Evolutionary conservation across 2,329 filamentous ascomycete genomes (phyloP), one percentile per base, ranked within the genome.

Genomic region (Sarocladium kiliense): DNA sequence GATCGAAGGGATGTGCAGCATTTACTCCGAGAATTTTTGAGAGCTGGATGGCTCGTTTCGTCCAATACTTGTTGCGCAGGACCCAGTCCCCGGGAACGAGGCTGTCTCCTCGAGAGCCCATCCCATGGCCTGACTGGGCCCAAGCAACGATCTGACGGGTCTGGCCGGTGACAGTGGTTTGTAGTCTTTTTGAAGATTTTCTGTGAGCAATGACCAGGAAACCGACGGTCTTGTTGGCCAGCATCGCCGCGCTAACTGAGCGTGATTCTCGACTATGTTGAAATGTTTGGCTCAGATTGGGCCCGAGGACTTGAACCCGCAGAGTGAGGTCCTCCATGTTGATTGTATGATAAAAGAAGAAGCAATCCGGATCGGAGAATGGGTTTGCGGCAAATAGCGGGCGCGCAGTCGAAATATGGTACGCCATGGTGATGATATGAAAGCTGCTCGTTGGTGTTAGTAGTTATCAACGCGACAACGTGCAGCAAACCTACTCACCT

Each of bases 101-200:
- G 1, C 32, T 37, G 21, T 73, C 70, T 2, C 69, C 69, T 0
- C 18, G 47, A 0, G 30, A 30, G 2, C 68, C 64, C 2, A 57
- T 32, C 0, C 68, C 69, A 53, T 73, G 68, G 1, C 70, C 70
- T 47, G 65, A 68, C 55, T 71, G 64, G 1, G 70, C 67, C 45
- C 66, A 66, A 0, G 65, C 62, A 10, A 72, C 54, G 27, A 72
- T 60, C 9, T 62, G 56, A 7, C 66, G 34, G 12, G 32, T 14
- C 37, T 21, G 6, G 2, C 10, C 54, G 2, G 44, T 25, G 2
- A 55, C 54, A 1, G 49, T 42, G 1, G 61, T n/a, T 30, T 11
- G 9, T 11, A 3, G 26, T 11, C 23, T 11, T 3, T 14, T 6
- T 12, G 14, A n/a, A 23, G 23, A 23, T 23, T 16, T 11, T 9